Conservation (phyloP, 23 red algal genomes). For the Gracilariopsis chorda region DNA sequence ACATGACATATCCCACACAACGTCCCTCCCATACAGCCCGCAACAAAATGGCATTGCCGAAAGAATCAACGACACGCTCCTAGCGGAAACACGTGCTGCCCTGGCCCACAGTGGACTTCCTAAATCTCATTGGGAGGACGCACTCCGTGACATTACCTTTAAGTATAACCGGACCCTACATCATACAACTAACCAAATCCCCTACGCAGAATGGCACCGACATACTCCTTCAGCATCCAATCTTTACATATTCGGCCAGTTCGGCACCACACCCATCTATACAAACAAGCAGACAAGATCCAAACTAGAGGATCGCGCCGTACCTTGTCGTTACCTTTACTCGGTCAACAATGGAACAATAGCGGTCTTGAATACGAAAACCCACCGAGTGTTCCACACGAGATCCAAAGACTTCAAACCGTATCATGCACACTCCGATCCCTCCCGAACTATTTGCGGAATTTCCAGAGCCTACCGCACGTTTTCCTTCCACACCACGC, state of each 20-base stretch:
- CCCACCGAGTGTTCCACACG: neutral
- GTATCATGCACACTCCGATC: neutral
- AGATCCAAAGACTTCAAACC: slow-evolving; percentile 2
- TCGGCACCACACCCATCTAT: neutral
- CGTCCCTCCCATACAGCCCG: neutral
- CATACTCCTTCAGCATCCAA: neutral
- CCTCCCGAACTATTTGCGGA: neutral
- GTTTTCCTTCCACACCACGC: neutral
- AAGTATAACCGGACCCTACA: neutral
- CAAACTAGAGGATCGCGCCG: neutral
- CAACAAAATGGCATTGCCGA: slow-evolving; percentile 19
- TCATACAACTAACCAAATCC: neutral
- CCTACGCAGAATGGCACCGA: neutral
- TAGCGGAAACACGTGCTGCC: neutral
- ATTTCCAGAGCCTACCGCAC: slow-evolving; percentile 1
- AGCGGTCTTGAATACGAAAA: neutral
- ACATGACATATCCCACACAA: neutral
- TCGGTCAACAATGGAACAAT: neutral
- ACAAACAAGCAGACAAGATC: neutral
- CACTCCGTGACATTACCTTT: neutral
- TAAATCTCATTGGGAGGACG: neutral
- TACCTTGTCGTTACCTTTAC: neutral
- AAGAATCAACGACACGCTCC: neutral
- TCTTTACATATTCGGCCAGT: neutral
- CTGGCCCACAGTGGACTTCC: neutral